Base-by-base conservation (phyloP, 176 grass and related monocot species). In the Oryza australiensis region DNA sequence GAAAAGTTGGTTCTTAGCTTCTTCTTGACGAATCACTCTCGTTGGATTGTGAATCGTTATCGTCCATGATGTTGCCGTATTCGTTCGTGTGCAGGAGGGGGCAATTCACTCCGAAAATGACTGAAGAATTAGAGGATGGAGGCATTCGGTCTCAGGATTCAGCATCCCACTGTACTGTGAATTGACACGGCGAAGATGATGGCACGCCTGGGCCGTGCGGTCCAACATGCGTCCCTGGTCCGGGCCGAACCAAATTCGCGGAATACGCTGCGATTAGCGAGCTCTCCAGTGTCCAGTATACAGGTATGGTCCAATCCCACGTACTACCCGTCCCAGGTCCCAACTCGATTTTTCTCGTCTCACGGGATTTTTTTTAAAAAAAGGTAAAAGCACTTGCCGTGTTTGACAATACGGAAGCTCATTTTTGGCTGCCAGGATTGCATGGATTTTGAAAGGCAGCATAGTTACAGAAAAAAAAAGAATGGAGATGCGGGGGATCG, bases 401-500 rank as follows among this genome's bases (percentile, higher is more conserved):
- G 28, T n/a, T 57, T 35, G 30, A 35, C 65, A 20, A 33, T 16
- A 46, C 7, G 12, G 5, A 2, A 40, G 6, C 7, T 37, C 35
- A 7, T 37, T 37, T 37, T 37, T 5, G 35, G 35, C 35, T 37
- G 35, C 35, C 35, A 8, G 7, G 7, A 37, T 37, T 35, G 8
- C 37, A 9, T 38, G 37, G 37, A 38, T 38, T 38, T 38, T 38
- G 38, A 40, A 0, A 38, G 8, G 37, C 37, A 38, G 37, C 37
- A 38, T 7, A 38, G 37, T 35, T n/a, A n/a, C 34, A 35, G 35
- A 8, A 51, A 24, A 5, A 14, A 29, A 28, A 3, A 1, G 9
- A n/a, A 11, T 94, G 92, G 92, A 94, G 81, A 94, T 91, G 92
- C 90, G 84, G 88, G 92, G 92, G 75, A 98, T 94, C 90, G 95